These are phyloP conservation scores for Backusella luteola DNA, from an alignment of 192 early-diverging fungal species.

Conservation along the genomic window DNA sequence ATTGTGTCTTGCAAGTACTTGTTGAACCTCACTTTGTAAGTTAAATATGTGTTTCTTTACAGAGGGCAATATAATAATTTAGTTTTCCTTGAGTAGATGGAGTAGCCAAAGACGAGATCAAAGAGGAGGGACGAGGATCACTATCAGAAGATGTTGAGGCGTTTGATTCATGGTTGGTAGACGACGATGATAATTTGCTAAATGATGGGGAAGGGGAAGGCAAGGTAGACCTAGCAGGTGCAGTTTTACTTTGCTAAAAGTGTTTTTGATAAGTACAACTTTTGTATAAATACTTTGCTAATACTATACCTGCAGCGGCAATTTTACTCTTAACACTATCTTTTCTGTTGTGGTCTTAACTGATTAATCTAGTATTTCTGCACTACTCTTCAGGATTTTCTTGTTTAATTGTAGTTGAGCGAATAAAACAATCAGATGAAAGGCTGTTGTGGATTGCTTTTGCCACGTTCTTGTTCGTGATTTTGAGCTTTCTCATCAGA, in stretches of 20 bases:
- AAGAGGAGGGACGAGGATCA: conserved; percentile 1
- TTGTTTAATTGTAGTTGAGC: too few relatives aligned
- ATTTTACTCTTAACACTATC: neutral
- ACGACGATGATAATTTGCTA: neutral
- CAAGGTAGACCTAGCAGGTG: neutral
- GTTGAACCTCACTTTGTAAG: too few relatives aligned
- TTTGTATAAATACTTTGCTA: conserved; percentile 14
- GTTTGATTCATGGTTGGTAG: neutral
- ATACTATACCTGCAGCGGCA: neutral
- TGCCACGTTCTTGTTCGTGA: too few relatives aligned
- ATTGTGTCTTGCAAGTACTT: too few relatives aligned
- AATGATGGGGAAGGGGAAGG: too few relatives aligned
- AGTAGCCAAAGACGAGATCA: neutral
- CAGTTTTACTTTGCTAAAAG: neutral
- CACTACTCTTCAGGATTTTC: too few relatives aligned
- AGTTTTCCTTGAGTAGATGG: conserved; percentile 9
- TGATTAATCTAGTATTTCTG: too few relatives aligned
- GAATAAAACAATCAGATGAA: too few relatives aligned
- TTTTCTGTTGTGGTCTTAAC: neutral
- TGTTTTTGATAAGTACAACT: conserved; percentile 9
- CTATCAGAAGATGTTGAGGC: neutral
- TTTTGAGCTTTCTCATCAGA: too few relatives aligned
- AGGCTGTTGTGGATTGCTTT: too few relatives aligned
- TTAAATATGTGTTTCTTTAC: too few relatives aligned
- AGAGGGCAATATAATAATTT: neutral